Evolutionary conservation across 2,329 filamentous ascomycete genomes (phyloP).

Genomic region (Cordyceps javanica): DNA sequence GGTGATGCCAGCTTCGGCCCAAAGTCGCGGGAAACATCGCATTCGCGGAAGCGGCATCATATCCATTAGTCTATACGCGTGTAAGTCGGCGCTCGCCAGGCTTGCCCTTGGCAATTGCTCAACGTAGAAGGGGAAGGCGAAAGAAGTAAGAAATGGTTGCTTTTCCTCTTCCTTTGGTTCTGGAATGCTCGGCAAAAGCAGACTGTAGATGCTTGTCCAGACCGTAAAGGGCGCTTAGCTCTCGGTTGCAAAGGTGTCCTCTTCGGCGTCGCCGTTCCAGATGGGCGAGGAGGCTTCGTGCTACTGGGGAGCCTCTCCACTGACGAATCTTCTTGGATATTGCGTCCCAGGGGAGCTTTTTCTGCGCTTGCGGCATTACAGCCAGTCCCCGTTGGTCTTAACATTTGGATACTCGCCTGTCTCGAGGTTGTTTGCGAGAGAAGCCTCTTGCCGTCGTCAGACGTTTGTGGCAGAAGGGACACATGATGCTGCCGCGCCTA

Average conservation of each 20-base stretch:
- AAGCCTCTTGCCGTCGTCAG: conserved; percentile 48
- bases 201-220: conserved; percentile 46
- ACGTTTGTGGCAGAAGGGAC: conserved; percentile 45
- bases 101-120: neutral
- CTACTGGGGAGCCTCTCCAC: conserved; percentile 29
- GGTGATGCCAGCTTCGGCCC: conserved; percentile 31
- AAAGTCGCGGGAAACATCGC: conserved; percentile 33
- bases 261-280: conserved; percentile 35
- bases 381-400: conserved; percentile 39
- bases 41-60: conserved; percentile 36
- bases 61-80: conserved; percentile 27
- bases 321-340: conserved; percentile 48
- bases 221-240: conserved; percentile 28
- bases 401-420: conserved; percentile 43
- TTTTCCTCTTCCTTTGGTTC: no score
- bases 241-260: conserved; percentile 39
- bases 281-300: conserved; percentile 33
- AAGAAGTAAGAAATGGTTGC: neutral
- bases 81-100: neutral
- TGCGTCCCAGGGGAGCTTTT: conserved; percentile 40
- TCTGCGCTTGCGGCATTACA: conserved; percentile 39
- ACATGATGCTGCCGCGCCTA: conserved; percentile 36
- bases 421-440: conserved; percentile 52
- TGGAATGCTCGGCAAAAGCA: neutral
- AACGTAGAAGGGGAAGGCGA: neutral